phyloP scores from a whole-genome alignment of 805 yeast species.

The Priceomyces carsonii region DNA sequence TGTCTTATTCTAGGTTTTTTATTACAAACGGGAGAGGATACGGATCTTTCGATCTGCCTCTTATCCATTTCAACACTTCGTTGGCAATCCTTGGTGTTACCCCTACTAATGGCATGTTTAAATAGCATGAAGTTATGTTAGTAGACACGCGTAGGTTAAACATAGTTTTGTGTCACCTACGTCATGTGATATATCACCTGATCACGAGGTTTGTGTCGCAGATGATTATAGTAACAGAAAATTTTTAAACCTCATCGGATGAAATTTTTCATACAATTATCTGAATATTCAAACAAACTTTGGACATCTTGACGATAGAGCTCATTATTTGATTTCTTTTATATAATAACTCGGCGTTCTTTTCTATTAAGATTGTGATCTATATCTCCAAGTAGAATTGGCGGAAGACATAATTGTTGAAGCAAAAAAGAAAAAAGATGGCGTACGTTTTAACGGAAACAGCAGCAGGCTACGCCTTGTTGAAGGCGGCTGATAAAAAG shows the following conservation, averaged over 20 bases:
- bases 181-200: constrained; percentile 2
- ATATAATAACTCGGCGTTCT: too few species aligned
- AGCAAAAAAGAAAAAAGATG: constrained; percentile 43
- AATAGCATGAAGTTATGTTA: too few species aligned
- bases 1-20: background rate
- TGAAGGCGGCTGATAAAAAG: constrained; percentile 97
- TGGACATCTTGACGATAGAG: too few species aligned
- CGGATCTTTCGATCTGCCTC: background rate
- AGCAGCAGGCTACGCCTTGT: constrained; percentile 97
- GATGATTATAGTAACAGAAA: constrained; percentile 5
- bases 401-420: too few species aligned
- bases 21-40: background rate
- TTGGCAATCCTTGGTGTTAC: background rate
- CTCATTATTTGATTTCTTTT: too few species aligned
- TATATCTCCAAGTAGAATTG: too few species aligned
- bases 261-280: constrained; percentile 8
- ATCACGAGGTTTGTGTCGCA: constrained; percentile 7
- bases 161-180: too few species aligned
- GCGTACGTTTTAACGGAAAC: constrained; percentile 94
- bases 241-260: constrained; percentile 12
- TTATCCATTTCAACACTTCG: constrained; percentile 2
- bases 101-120: background rate
- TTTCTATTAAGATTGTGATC: too few species aligned
- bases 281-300: constrained; percentile 4
- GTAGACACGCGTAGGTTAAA: too few species aligned